A percentile compares a stretch with the other conserved stretches of the same genome.
Evolutionary conservation across 371 early-diverging fungal genomes (phyloP).

Genomic region (Choanephora cucurbitarum): DNA sequence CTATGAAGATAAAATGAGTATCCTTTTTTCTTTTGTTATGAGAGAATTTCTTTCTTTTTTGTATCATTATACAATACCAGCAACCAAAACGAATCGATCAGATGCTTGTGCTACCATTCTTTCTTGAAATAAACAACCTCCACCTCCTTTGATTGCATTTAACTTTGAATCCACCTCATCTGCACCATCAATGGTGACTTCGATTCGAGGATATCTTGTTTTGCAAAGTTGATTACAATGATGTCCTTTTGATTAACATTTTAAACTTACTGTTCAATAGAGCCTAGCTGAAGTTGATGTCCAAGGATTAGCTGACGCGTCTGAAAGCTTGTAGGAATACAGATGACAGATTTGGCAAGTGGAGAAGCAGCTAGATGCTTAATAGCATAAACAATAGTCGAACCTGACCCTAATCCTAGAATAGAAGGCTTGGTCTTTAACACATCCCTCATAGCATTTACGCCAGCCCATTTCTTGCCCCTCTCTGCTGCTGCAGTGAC

Average conservation of each 20-base stretch:
- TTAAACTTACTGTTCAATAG: conserved; percentile 71
- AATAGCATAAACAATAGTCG: conserved; percentile 85
- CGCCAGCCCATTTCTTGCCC: conserved; percentile 80
- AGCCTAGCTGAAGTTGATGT: conserved; percentile 61
- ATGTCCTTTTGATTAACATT: background rate
- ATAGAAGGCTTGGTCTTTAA: conserved; percentile 62
- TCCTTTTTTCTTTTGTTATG: conserved; percentile 43
- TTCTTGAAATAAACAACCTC: conserved; percentile 90
- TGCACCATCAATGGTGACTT: conserved; percentile 92
- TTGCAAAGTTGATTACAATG: background rate
- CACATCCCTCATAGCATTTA: conserved; percentile 78
- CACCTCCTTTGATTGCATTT: conserved; percentile 94
- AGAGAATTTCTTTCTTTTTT: conserved; percentile 59
- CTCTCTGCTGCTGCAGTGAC: conserved; percentile 5
- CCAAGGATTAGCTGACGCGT: conserved; percentile 73
- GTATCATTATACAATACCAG: conserved; percentile 64
- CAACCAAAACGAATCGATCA: conserved; percentile 81
- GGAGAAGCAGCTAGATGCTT: conserved; percentile 68
- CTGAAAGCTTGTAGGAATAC: conserved; percentile 92
- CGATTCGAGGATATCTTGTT: conserved; percentile 62
- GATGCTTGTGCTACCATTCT: conserved; percentile 86
- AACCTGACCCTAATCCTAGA: conserved; percentile 88
- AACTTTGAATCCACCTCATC: conserved; percentile 82
- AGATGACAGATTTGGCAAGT: conserved; percentile 60
- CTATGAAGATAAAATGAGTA: conserved; percentile 50